Percentiles rank a stretch among this genome's conserved stretches.
phyloP scores from a whole-genome alignment of 768 basidiomycete genomes.

The Suillus lakei region DNA sequence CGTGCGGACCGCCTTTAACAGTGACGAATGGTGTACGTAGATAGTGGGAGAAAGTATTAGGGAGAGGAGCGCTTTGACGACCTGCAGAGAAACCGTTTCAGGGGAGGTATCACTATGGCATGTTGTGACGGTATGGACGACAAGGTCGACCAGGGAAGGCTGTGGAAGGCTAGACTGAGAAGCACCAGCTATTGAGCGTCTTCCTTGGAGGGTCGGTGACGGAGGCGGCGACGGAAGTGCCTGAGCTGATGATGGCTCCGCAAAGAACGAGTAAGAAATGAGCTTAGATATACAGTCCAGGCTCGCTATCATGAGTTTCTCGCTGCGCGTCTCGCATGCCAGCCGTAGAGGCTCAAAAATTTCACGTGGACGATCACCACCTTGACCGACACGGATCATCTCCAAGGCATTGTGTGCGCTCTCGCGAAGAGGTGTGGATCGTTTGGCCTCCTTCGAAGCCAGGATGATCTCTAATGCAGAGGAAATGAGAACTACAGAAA shows the following conservation, averaged over 20 bases:
- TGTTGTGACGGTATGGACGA: conserved; percentile 92
- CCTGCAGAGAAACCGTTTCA: conserved; percentile 91
- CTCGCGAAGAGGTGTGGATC: conserved; percentile 80
- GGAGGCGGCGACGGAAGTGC: conserved; percentile 74
- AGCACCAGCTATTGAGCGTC: conserved; percentile 44
- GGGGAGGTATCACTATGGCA: conserved; percentile 89
- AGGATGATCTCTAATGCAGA: conserved; percentile 88
- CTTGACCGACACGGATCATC: conserved; percentile 76
- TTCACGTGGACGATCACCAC: conserved; percentile 77
- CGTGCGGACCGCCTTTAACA: conserved; percentile 95
- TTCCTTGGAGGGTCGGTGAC: conserved; percentile 60
- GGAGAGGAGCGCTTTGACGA: conserved; percentile 92
- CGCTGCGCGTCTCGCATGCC: conserved; percentile 93
- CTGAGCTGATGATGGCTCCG: conserved; percentile 57
- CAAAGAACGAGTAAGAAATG: conserved; percentile 96
- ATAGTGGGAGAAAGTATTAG: conserved; percentile 86
- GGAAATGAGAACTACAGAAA: conserved; percentile 80
- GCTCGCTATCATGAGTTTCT: conserved; percentile 95
- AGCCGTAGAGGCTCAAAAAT: conserved; percentile 96
- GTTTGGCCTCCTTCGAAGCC: conserved; percentile 86
- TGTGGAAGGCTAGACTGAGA: conserved; percentile 58
- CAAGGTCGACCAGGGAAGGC: conserved; percentile 87
- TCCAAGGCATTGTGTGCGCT: conserved; percentile 83
- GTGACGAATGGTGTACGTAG: conserved; percentile 92
- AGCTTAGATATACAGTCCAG: conserved; percentile 98